Conservation (phyloP, 345 rosid genomes). For the Eucalyptus guilfoylei region DNA sequence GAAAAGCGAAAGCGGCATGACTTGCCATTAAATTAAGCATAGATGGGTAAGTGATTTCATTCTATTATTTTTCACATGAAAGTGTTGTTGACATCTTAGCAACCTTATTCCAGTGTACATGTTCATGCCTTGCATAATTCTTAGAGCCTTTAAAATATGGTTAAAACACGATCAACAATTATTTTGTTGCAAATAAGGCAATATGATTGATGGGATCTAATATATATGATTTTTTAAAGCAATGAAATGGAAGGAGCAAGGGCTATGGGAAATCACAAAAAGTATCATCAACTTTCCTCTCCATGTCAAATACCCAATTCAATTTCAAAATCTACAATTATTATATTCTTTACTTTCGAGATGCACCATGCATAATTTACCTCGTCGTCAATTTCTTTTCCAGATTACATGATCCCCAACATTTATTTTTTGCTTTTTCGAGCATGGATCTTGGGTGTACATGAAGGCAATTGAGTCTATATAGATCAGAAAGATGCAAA, state of each 20-base stretch:
- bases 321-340: background rate
- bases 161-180: background rate
- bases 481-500: background rate
- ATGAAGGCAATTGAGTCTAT: background rate
- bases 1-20: background rate
- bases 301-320: background rate
- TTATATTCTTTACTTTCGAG: background rate
- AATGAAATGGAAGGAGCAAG: background rate
- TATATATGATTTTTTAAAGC: background rate
- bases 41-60: background rate
- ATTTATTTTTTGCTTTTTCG: background rate
- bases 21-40: background rate
- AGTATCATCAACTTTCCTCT: background rate
- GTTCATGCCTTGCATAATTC: background rate
- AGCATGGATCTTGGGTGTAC: background rate
- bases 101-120: background rate
- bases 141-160: background rate
- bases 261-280: background rate
- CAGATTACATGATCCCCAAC: background rate
- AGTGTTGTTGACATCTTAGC: background rate
- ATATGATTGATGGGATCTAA: background rate
- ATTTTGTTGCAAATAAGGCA: background rate
- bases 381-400: background rate
- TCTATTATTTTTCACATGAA: background rate
- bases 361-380: background rate